phyloP scores from a whole-genome alignment of 2,329 filamentous ascomycete species.

The Diplodia sapinea region DNA sequence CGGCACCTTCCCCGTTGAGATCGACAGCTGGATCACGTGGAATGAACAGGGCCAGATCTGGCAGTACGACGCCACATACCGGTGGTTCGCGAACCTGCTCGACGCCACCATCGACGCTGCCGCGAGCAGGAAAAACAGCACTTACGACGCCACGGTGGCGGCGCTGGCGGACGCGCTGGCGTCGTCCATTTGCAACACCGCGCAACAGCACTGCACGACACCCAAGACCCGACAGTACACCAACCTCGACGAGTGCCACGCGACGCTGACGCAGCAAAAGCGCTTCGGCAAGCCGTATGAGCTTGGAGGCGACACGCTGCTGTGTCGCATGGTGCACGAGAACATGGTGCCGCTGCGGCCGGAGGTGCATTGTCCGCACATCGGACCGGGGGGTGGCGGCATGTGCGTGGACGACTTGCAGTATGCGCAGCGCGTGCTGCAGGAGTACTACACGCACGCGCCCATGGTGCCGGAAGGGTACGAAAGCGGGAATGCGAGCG shows the following conservation, averaged over 20 bases:
- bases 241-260: constrained; percentile 35
- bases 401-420: constrained; percentile 42
- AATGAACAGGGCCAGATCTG: constrained; percentile 40
- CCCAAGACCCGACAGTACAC: constrained; percentile 39
- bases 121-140: background rate
- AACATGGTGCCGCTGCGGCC: constrained; percentile 46
- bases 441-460: constrained; percentile 27
- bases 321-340: constrained; percentile 47
- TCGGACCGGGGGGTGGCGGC: constrained; percentile 44
- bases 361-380: constrained; percentile 46
- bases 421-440: constrained; percentile 35
- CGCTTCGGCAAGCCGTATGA: constrained; percentile 45
- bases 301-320: constrained; percentile 45
- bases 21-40: constrained; percentile 46
- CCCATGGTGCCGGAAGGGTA: constrained; percentile 27
- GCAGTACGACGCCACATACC: constrained; percentile 46
- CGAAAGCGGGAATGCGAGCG: constrained; percentile 26
- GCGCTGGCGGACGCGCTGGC: constrained; percentile 34
- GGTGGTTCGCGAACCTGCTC: constrained; percentile 41
- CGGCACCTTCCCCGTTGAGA: constrained; percentile 39
- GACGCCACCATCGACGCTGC: constrained; percentile 34
- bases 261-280: constrained; percentile 40
- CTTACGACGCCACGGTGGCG: background rate
- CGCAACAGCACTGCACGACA: constrained; percentile 39
- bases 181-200: constrained; percentile 37